A percentile compares a stretch with the other conserved stretches of the same genome.
phyloP scores from a whole-genome alignment of 768 basidiomycete genomes.

The Chalciporus pseudorubinellus region DNA sequence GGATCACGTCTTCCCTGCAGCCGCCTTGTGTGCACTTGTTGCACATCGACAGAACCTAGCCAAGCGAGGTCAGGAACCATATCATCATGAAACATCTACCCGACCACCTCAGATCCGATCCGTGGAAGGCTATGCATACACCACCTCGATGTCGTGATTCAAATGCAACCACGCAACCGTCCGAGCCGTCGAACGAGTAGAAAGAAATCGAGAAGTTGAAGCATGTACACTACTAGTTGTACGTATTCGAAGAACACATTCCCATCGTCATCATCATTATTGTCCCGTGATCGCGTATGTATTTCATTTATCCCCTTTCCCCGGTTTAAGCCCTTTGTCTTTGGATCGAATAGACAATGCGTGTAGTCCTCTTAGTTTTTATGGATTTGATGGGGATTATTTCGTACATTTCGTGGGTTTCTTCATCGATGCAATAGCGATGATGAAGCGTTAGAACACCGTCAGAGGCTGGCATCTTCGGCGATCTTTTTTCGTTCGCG shows the following conservation, averaged over 20 bases:
- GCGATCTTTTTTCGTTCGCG: not conserved
- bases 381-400: too few relatives aligned
- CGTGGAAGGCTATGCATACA: slow-evolving; percentile 11
- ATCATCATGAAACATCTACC: slow-evolving; percentile 3
- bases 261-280: slow-evolving; percentile 5
- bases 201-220: not conserved
- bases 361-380: not conserved
- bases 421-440: too few relatives aligned
- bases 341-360: not conserved
- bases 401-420: not conserved
- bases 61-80: slow-evolving; percentile 9
- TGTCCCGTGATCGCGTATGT: not conserved
- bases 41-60: slow-evolving; percentile 25
- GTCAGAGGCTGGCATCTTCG: not conserved
- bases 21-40: slow-evolving; percentile 78
- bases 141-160: slow-evolving; percentile 22
- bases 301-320: not conserved
- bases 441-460: not conserved
- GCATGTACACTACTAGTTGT: slow-evolving; percentile 3
- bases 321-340: not conserved
- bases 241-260: slow-evolving; percentile 7
- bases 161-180: not conserved
- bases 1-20: slow-evolving; percentile 36
- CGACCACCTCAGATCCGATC: slow-evolving; percentile 13
- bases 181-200: not conserved